Conservation (phyloP, 192 early-diverging fungal genomes). For the Coemansia sp. region DNA sequence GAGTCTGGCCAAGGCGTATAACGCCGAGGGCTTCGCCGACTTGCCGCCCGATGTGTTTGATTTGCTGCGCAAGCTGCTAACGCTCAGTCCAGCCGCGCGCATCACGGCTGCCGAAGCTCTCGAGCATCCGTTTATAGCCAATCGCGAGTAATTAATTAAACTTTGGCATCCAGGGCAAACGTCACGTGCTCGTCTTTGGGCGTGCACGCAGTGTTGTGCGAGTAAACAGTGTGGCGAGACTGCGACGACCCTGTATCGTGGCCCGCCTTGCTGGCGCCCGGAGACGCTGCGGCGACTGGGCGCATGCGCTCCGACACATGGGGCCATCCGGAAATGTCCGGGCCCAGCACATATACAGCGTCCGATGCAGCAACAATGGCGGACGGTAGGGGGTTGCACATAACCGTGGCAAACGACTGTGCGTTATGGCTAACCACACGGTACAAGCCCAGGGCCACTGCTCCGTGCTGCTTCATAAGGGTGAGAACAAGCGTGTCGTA, state of each 20-base stretch:
- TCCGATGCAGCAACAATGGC: slow-evolving; percentile 21
- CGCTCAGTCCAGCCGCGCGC: slow-evolving; percentile 59
- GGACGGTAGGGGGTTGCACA: slow-evolving; percentile 46
- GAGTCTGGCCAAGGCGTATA: slow-evolving; percentile 52
- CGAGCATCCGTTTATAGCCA: slow-evolving; percentile 67
- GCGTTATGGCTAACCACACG: slow-evolving; percentile 34
- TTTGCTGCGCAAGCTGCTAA: slow-evolving; percentile 62
- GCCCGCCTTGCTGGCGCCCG: neutral
- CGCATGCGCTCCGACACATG: slow-evolving; percentile 26
- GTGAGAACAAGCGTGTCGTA: slow-evolving; percentile 46
- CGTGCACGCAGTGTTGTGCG: slow-evolving; percentile 27
- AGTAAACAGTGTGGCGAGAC: slow-evolving; percentile 49
- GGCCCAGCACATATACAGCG: slow-evolving; percentile 47
- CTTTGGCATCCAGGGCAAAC: neutral
- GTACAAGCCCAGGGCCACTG: slow-evolving; percentile 46
- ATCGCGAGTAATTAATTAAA: slow-evolving; percentile 8
- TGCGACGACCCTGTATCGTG: slow-evolving; percentile 15
- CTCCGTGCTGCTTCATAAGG: slow-evolving; percentile 44
- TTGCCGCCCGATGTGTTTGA: slow-evolving; percentile 58
- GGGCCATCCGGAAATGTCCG: slow-evolving; percentile 30
- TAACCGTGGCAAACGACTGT: slow-evolving; percentile 42
- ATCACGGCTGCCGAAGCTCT: slow-evolving; percentile 79
- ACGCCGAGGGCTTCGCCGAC: slow-evolving; percentile 29
- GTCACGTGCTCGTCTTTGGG: neutral
- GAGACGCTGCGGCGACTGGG: neutral